These are phyloP conservation scores for Ascoidea rubescens DNA, from an alignment of 805 yeast genomes.

Conservation along the genomic window DNA sequence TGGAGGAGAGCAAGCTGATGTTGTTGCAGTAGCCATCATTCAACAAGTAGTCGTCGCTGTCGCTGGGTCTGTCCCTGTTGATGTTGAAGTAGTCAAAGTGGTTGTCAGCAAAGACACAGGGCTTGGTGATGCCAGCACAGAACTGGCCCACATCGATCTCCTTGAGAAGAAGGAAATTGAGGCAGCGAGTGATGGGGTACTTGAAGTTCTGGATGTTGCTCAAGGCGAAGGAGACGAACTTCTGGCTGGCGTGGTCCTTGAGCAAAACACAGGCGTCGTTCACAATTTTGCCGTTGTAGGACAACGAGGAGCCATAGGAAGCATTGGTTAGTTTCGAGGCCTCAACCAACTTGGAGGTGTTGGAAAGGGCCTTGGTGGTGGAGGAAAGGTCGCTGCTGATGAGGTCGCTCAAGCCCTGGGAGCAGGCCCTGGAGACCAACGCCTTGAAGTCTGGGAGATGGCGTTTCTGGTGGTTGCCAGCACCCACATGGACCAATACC, in stretches of 20 bases:
- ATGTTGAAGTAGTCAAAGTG: conserved; percentile 1
- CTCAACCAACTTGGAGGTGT: conserved; percentile 3
- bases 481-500: conserved; percentile 33
- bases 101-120: conserved; percentile 4
- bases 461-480: conserved; percentile 27
- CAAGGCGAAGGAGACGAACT: conserved; percentile 1
- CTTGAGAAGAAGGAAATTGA: conserved; percentile 2
- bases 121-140: conserved; percentile 5
- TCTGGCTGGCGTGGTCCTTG: conserved; percentile 2
- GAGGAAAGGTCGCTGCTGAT: background rate
- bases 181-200: conserved; percentile 6
- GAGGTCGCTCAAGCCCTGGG: background rate
- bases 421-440: conserved; percentile 17
- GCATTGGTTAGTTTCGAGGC: conserved; percentile 1
- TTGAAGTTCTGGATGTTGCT: conserved; percentile 6
- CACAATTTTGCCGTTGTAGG: conserved; percentile 20
- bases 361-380: background rate
- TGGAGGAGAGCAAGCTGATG: conserved; percentile 20
- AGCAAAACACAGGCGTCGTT: conserved; percentile 24
- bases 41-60: conserved; percentile 12
- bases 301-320: conserved; percentile 21
- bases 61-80: conserved; percentile 19
- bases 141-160: background rate
- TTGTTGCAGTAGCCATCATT: conserved; percentile 19
- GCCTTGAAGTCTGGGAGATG: conserved; percentile 15